These are phyloP conservation scores for Pachysandra terminalis DNA, from an alignment of 164 flowering plant genomes.

Conservation along the genomic window DNA sequence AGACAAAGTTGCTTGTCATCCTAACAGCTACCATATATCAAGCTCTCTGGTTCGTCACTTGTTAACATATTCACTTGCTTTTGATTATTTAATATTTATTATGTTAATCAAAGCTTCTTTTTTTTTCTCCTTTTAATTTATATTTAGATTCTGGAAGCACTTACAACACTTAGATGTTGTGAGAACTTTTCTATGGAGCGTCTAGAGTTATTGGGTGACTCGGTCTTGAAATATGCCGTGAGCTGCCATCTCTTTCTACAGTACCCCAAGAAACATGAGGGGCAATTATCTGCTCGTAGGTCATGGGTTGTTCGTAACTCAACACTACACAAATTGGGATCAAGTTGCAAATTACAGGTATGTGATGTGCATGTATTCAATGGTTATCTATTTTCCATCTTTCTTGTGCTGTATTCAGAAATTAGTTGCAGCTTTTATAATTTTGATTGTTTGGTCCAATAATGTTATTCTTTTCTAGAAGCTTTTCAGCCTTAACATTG, in stretches of 20 bases:
- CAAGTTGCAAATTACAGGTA: conserved; percentile 67
- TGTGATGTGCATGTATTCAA: neutral
- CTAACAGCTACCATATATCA: conserved; percentile 39
- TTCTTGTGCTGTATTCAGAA: neutral
- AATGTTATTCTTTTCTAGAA: neutral
- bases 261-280: conserved; percentile 77
- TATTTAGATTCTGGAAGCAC: conserved; percentile 80
- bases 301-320: conserved; percentile 61
- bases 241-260: conserved; percentile 78
- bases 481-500: neutral
- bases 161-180: conserved; percentile 74
- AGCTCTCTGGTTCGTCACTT: conserved; percentile 58
- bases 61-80: neutral
- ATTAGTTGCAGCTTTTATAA: neutral
- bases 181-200: conserved; percentile 90
- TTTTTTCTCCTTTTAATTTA: neutral
- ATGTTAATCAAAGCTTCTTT: conserved; percentile 1
- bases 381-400: neutral
- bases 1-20: conserved; percentile 45
- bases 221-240: conserved; percentile 80
- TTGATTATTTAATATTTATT: neutral
- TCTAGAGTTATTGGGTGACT: conserved; percentile 94
- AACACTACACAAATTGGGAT: conserved; percentile 71
- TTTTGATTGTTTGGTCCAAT: neutral
- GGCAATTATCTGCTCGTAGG: conserved; percentile 56